A percentile compares a stretch with the other conserved stretches of the same genome.
Conservation (phyloP, 441 rosid species). For the Pelargonium fulgidum region DNA sequence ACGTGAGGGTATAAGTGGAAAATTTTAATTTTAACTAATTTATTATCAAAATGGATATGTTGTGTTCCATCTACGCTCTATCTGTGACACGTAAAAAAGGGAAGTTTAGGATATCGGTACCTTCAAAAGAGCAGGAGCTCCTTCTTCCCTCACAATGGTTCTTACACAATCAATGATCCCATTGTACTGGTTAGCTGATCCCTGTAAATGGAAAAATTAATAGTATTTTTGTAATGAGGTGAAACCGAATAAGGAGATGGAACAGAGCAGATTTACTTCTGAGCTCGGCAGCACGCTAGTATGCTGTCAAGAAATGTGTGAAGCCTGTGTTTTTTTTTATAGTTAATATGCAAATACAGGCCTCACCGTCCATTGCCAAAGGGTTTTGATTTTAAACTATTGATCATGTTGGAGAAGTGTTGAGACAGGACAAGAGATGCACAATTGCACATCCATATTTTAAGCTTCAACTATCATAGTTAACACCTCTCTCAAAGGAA, state of each 20-base stretch:
- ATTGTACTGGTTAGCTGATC: conserved; percentile 69
- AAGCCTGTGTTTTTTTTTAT: too few species aligned
- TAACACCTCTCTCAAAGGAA: conserved; percentile 2
- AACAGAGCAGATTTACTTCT: too few species aligned
- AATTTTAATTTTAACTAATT: too few species aligned
- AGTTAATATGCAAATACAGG: not conserved
- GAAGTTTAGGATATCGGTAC: conserved; percentile 25
- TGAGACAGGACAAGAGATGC: not conserved
- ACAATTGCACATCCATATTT: not conserved
- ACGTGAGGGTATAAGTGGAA: too few species aligned
- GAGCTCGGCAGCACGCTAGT: too few species aligned
- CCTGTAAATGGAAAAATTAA: conserved; percentile 33
- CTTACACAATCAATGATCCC: conserved; percentile 81
- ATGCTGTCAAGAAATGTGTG: too few species aligned
- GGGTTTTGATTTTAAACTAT: not conserved
- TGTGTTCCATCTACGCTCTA: not conserved
- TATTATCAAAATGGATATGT: not conserved
- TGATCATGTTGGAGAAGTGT: not conserved
- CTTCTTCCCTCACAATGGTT: conserved; percentile 75
- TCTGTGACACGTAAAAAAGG: not conserved
- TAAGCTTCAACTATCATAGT: conserved; percentile 12
- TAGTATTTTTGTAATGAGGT: too few species aligned
- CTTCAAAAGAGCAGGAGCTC: conserved; percentile 79
- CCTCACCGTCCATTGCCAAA: not conserved
- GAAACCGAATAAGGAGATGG: too few species aligned